Base-by-base conservation (phyloP, 306 rosid species). In the Fragaria vesca region DNA sequence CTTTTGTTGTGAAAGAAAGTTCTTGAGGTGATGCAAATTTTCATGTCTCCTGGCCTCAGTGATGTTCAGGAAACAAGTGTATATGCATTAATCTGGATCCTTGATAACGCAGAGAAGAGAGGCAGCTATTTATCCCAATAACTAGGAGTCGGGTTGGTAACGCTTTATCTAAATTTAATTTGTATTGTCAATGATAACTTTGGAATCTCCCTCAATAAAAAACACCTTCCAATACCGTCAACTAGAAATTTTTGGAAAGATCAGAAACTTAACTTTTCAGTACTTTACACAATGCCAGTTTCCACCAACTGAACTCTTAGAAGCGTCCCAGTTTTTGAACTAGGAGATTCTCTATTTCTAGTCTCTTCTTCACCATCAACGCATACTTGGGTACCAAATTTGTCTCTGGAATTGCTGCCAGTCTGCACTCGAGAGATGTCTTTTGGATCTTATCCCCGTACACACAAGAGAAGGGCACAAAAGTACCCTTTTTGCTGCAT, bases 311-410 rank as follows among this genome's bases (percentile, higher is more conserved):
- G 47, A 48, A 34, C 45, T 42, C 66, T 86, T 77, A 95, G 78
- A 50, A 48, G 51, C 93, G 95, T 34, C 97, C 99, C 3, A 89
- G 70, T 79, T 88, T 87, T 76, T 87, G 76, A n/a, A 91, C 93
- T 6, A 95, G 91, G 68, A 80, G 85, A 79, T 89, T 88, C 85
- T 95, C 99, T 65, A 95, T 91, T 75, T 93, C 96, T 24, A 86
- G 84, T 80, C 99, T 89, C 91, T 92, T 95, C 86, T 83, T 87
- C 93, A 85, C 82, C 63, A 91, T 55, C 85, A 85, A 68, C 52
- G 82, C 83, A 62, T 95, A 93, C 76, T 84, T 93, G 69, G 89
- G 85, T 83, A 83, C 81, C 69, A 89, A 82, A 48, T 85, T 82
- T 24, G 62, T 63, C 73, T 89, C 93, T 12, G 99, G 90, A 54